Evolutionary conservation across 495 filamentous ascomycete genomes (phyloP), one percentile per base, ranked within the genome.

Genomic region (Filosporella fistucella): DNA sequence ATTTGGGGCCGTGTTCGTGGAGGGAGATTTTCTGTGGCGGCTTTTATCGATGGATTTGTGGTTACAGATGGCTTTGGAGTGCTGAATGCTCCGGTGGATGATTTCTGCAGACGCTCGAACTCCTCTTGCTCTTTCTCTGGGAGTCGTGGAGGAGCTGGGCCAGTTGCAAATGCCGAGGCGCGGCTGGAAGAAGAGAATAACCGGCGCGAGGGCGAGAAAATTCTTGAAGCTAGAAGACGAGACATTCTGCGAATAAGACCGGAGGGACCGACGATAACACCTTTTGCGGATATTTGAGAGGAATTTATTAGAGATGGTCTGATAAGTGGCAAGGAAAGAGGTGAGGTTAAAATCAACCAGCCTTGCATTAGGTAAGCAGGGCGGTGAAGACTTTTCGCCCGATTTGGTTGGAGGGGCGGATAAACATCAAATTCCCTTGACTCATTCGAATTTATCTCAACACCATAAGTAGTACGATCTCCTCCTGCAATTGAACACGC

Each of bases 51-150:
- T 1, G 51, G 38, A 20, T 51, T 42, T 5, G 63, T 53, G 26
- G 67, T 60, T 13, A 63, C 37, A 17, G 59, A 35, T 3, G 69
- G 68, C 0, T 54, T 52, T 5, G 82, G 77, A 11, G 82, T 86
- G 59, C 78, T 84, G 66, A 89, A 89, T 11, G 86, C 84, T 16
- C 86, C 84, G 0, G 81, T 85, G 0, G 84, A 87, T 39, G 76
- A 63, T 22, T 65, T 64, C 30, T 96, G 91, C 7, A 97, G 84
- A 2, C 82, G 74, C 65, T 97, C 91, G 64, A 94, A 96, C 42
- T 95, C 83, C 62, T 89, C 87, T 70, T 97, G 91, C 57, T 96
- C 85, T 66, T 86, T 81, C 51, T 88, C 80, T 3, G 91, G 86
- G 3, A 96, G 85, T 12, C 86, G 84, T 0, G 86, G 90, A 7